Conservation (phyloP, 2,329 filamentous ascomycete genomes). For the Xylogone sp. region DNA sequence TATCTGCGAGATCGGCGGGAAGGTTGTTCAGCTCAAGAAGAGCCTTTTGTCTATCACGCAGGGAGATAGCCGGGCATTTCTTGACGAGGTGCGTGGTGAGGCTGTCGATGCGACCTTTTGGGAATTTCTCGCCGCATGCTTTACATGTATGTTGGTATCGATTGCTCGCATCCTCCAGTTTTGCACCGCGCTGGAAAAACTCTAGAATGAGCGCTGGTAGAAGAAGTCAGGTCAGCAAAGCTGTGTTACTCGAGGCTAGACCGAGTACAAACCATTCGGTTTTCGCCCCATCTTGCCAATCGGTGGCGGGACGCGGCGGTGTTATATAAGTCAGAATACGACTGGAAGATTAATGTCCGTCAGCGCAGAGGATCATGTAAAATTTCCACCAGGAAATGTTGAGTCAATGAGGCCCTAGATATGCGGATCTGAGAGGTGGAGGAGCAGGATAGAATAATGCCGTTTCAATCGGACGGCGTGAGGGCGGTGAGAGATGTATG, state of each 20-base stretch:
- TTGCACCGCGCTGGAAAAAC: conserved; percentile 83
- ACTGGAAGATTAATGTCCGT: too few species aligned
- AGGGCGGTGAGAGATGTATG: background rate
- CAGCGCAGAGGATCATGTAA: background rate
- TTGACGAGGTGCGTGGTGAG: conserved; percentile 79
- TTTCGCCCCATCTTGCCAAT: conserved; percentile 12
- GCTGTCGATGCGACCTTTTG: conserved; percentile 83
- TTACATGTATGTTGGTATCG: conserved; percentile 91
- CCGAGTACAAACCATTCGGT: conserved; percentile 18
- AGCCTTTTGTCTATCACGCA: conserved; percentile 72
- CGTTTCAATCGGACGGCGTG: background rate
- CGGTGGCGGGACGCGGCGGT: background rate
- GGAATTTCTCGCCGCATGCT: conserved; percentile 81
- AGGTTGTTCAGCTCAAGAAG: conserved; percentile 70
- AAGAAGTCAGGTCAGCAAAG: conserved; percentile 7
- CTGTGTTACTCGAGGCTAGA: conserved; percentile 1
- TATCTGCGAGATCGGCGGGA: conserved; percentile 41
- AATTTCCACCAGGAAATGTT: background rate
- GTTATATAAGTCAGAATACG: background rate
- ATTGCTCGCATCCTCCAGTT: conserved; percentile 86
- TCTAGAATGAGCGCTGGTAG: conserved; percentile 63
- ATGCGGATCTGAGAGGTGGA: background rate
- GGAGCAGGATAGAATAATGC: background rate
- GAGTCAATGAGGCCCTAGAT: background rate
- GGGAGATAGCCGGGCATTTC: conserved; percentile 76